Conservation (phyloP, 768 basidiomycete species). For the Coprinellus aureogranulatus region DNA sequence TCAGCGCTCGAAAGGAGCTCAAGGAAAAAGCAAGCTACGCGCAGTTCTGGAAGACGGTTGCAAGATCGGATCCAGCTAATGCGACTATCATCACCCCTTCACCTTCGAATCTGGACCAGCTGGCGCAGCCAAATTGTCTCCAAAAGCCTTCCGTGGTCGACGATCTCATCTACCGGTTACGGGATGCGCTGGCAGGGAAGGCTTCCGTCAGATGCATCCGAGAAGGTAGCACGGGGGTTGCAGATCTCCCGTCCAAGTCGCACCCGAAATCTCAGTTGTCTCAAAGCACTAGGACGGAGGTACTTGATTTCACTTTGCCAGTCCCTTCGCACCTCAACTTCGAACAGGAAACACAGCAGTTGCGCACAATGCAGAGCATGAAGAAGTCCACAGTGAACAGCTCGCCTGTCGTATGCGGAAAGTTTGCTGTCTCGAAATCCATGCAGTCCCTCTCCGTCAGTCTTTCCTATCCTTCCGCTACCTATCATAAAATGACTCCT, state of each 20-base stretch:
- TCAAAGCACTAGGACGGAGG: no score
- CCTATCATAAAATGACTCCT: background rate
- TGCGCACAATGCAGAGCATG: no score
- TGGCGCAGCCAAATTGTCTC: background rate
- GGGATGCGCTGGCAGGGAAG: background rate
- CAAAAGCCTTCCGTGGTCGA: background rate
- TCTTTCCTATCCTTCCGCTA: background rate
- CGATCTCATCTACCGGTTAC: conserved; percentile 3
- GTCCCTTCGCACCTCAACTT: background rate
- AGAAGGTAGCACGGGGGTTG: background rate
- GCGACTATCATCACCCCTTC: conserved; percentile 32
- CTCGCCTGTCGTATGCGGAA: background rate
- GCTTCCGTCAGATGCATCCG: background rate
- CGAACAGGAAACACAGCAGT: no score
- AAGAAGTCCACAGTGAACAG: no score
- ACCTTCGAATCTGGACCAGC: conserved; percentile 25
- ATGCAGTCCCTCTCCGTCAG: conserved; percentile 9
- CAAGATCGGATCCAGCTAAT: conserved; percentile 27
- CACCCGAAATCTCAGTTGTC: background rate
- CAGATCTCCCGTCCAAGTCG: background rate
- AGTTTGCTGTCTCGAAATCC: background rate
- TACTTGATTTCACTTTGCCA: background rate
- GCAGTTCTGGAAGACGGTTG: conserved; percentile 45
- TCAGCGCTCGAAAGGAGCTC: conserved; percentile 43
- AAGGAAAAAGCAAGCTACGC: conserved; percentile 33